Evolutionary conservation across 495 filamentous ascomycete species (phyloP).

Genomic region (Penicillium chermesinum): DNA sequence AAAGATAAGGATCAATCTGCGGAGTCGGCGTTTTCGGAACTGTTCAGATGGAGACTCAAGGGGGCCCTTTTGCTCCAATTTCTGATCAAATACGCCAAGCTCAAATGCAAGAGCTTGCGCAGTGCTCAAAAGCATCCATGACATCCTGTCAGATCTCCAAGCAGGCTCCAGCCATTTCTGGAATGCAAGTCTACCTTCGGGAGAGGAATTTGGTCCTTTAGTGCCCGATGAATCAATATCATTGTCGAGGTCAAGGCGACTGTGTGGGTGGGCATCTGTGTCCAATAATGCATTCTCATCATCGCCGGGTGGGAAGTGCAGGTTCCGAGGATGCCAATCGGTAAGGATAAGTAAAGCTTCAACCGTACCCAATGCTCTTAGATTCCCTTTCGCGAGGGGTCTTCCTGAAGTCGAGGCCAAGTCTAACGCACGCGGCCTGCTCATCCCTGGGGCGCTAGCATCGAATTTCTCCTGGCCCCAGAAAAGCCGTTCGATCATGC

Average conservation of each 20-base stretch:
- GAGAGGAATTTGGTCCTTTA: slow-evolving; percentile 42
- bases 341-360: slow-evolving; percentile 90
- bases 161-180: slow-evolving; percentile 94
- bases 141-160: slow-evolving; percentile 96
- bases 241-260: slow-evolving; percentile 28
- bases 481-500: slow-evolving; percentile 89
- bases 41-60: slow-evolving; percentile 62
- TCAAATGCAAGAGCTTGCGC: slow-evolving; percentile 87
- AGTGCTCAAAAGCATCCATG: slow-evolving; percentile 94
- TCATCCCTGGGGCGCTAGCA: slow-evolving; percentile 77
- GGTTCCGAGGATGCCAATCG: slow-evolving; percentile 92
- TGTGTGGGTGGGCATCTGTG: slow-evolving; percentile 41
- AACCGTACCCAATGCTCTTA: slow-evolving; percentile 86
- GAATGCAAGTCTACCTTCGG: slow-evolving; percentile 59
- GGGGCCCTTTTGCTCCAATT: slow-evolving; percentile 44
- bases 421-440: slow-evolving; percentile 56
- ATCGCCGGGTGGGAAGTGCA: slow-evolving; percentile 92
- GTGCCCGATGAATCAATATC: slow-evolving; percentile 34
- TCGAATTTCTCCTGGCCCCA: slow-evolving; percentile 96
- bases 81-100: slow-evolving; percentile 88
- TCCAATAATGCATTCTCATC: slow-evolving; percentile 59
- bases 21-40: slow-evolving; percentile 72
- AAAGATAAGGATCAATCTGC: slow-evolving; percentile 81
- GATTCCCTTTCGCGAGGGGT: slow-evolving; percentile 58
- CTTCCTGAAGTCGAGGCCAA: slow-evolving; percentile 53